phyloP scores from a whole-genome alignment of 129 eudicot species.

The Saposhnikovia divaricata region DNA sequence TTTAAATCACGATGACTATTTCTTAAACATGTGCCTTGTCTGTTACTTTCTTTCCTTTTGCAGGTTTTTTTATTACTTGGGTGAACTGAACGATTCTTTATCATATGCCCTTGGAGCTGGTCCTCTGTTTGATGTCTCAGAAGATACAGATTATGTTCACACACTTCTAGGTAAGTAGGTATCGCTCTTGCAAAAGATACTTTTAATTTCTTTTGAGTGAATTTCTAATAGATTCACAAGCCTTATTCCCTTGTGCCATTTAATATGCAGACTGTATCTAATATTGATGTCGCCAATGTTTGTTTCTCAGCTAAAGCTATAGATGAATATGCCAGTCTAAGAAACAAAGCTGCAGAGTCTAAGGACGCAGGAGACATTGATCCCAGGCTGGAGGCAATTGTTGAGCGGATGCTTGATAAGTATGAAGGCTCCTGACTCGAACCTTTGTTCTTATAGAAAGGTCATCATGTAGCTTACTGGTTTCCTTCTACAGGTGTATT shows the following conservation, averaged over 20 bases:
- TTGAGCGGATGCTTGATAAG: conserved; percentile 95
- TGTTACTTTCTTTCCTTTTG: neutral
- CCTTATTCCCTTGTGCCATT: neutral
- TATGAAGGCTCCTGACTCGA: conserved; percentile 25
- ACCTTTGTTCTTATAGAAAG: neutral
- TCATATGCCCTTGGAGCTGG: conserved; percentile 98
- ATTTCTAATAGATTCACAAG: neutral
- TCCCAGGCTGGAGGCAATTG: conserved; percentile 88
- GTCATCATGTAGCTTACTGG: neutral
- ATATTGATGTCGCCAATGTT: neutral
- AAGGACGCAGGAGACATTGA: conserved; percentile 54
- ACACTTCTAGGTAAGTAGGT: conserved; percentile 68
- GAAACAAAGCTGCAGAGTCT: conserved; percentile 70
- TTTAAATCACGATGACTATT: neutral
- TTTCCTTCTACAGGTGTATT: conserved; percentile 51
- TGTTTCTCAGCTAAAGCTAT: conserved; percentile 73
- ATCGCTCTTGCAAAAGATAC: neutral
- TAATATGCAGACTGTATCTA: neutral
- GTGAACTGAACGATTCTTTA: conserved; percentile 75
- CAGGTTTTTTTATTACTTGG: conserved; percentile 88
- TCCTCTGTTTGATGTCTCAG: conserved; percentile 77
- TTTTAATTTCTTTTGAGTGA: neutral
- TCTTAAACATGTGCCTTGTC: neutral
- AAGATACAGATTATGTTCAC: conserved; percentile 82
- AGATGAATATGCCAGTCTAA: conserved; percentile 83